Percentiles rank a stretch among this genome's conserved stretches.
Evolutionary conservation across 768 basidiomycete genomes (phyloP).

Genomic region (Auriscalpium vulgare): DNA sequence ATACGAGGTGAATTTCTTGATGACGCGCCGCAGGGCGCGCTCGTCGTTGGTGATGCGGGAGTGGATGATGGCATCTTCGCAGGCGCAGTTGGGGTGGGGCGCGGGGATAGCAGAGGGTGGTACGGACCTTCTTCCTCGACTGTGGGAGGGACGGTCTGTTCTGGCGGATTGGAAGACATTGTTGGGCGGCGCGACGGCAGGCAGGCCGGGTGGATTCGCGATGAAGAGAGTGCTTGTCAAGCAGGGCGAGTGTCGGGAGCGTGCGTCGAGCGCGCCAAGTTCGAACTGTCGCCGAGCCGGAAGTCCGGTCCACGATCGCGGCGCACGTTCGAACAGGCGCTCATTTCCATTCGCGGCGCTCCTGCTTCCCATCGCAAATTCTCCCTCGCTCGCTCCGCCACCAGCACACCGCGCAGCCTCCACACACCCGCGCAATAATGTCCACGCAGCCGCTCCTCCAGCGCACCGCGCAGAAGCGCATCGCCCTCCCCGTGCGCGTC

Average conservation of each 20-base stretch:
- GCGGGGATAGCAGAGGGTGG: neutral
- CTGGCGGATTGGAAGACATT: neutral
- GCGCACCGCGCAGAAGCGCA: conserved; percentile 87
- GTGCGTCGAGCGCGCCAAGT: no score
- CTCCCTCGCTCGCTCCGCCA: neutral
- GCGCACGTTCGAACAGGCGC: neutral
- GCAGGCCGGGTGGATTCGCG: neutral
- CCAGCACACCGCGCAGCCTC: neutral
- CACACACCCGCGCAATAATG: conserved; percentile 38
- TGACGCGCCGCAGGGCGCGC: conserved; percentile 64
- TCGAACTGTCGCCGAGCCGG: no score
- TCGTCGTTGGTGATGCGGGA: conserved; percentile 80
- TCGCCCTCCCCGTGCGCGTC: conserved; percentile 90
- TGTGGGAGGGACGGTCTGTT: conserved; percentile 30
- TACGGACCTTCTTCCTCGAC: conserved; percentile 55
- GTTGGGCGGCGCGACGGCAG: neutral
- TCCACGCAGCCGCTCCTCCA: conserved; percentile 97
- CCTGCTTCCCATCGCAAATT: neutral
- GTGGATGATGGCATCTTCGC: conserved; percentile 71
- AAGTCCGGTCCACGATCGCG: neutral
- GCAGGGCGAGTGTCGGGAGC: neutral
- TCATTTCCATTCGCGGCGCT: neutral
- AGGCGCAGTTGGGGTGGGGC: neutral
- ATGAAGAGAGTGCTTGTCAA: neutral
- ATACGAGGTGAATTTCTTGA: conserved; percentile 77